Conservation (phyloP, 1,284 basidiomycete species). For the Rhodotorula sp. region DNA sequence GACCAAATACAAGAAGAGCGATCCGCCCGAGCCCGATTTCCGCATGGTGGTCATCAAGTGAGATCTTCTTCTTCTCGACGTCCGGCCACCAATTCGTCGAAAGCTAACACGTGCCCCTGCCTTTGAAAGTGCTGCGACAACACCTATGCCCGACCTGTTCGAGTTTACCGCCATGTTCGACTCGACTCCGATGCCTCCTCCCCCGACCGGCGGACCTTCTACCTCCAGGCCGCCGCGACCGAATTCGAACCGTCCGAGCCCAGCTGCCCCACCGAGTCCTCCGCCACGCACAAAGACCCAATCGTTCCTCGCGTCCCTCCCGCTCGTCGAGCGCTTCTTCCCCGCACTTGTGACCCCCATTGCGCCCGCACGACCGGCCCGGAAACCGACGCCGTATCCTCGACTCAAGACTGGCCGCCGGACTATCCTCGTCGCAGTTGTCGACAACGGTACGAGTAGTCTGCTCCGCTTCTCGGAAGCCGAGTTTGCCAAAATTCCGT, state of each 20-base stretch:
- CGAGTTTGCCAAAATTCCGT: constrained; percentile 75
- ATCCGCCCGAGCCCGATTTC: constrained; percentile 81
- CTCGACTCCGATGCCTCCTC: constrained; percentile 56
- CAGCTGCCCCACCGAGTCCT: not conserved
- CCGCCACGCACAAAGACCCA: not conserved
- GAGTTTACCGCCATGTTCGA: constrained; percentile 65
- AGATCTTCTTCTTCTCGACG: constrained; percentile 1
- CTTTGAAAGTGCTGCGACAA: constrained; percentile 63
- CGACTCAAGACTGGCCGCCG: constrained; percentile 78
- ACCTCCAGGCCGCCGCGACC: not conserved
- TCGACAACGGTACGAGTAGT: constrained; percentile 83
- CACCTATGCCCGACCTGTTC: constrained; percentile 67
- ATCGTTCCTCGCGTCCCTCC: constrained; percentile 8
- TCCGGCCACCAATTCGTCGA: not conserved
- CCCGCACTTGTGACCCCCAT: constrained; percentile 11
- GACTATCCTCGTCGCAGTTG: constrained; percentile 79
- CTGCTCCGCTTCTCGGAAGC: constrained; percentile 87
- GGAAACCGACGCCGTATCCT: constrained; percentile 47
- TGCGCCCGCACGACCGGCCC: not conserved
- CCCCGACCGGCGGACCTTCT: constrained; percentile 14
- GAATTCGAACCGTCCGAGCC: too few species aligned
- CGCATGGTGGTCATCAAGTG: constrained; percentile 74
- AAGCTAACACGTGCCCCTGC: not conserved
- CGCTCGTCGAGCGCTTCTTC: constrained; percentile 19
- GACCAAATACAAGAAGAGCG: constrained; percentile 75